These are phyloP conservation scores for Ocimum tenuiflorum DNA, from an alignment of 257 asterid species.

Conservation along the genomic window DNA sequence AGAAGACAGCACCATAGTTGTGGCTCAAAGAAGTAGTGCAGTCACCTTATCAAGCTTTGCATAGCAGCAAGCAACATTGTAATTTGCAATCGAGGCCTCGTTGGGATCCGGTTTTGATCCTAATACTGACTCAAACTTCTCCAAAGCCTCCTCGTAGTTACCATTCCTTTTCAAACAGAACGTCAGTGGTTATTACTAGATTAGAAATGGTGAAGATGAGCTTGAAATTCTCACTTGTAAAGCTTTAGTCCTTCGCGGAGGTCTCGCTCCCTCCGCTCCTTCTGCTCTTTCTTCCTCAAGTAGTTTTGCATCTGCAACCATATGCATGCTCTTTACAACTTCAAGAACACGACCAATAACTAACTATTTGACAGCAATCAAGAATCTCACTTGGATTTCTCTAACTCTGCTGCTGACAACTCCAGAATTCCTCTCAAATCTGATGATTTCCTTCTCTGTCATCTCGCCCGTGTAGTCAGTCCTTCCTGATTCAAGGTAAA, in stretches of 20 bases:
- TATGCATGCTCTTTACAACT: not conserved
- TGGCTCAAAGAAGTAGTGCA: not conserved
- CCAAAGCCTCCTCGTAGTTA: slow-evolving; percentile 72
- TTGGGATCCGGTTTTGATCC: slow-evolving; percentile 72
- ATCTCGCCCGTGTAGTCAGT: slow-evolving; percentile 57
- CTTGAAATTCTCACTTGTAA: slow-evolving; percentile 49
- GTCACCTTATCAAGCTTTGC: slow-evolving; percentile 80
- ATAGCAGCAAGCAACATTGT: slow-evolving; percentile 94
- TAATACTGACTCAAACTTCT: slow-evolving; percentile 75
- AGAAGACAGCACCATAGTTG: not conserved
- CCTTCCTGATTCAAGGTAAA: slow-evolving; percentile 49
- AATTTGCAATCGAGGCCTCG: slow-evolving; percentile 78
- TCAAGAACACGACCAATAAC: not conserved
- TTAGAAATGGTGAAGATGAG: not conserved
- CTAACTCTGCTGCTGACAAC: slow-evolving; percentile 61
- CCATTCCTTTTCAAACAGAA: slow-evolving; percentile 41
- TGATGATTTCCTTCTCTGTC: slow-evolving; percentile 77
- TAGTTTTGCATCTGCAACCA: slow-evolving; percentile 56
- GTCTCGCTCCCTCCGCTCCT: slow-evolving; percentile 57
- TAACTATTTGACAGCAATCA: not conserved
- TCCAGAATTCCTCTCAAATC: slow-evolving; percentile 84
- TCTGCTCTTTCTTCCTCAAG: slow-evolving; percentile 56
- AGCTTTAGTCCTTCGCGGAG: slow-evolving; percentile 81
- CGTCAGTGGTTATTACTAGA: not conserved
- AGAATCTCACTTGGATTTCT: slow-evolving; percentile 64